Evolutionary conservation across 306 rosid species (phyloP), one percentile per base, ranked within the genome.

Genomic region (Rubus idaeus): DNA sequence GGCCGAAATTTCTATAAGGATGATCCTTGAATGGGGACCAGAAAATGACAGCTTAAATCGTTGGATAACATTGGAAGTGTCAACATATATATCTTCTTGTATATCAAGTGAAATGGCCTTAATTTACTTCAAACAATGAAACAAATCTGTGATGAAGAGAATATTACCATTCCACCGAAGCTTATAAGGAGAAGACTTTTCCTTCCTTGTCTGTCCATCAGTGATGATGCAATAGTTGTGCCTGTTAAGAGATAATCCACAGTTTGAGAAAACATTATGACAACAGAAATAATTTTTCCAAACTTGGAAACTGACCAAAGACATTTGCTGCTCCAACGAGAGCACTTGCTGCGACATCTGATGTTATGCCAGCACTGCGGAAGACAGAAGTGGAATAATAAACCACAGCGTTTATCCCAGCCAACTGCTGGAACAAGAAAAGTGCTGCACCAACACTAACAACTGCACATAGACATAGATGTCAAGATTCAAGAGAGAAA

Each of bases 281-380:
- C 53, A 73, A 39, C 30, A 23, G 51, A 52, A n/a, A 75, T 30
- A 11, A 55, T 42, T 23, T 20, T 55, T 73, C 77, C 45, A 14
- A 35, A 55, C 45, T 63, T 52, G 9, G 57, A 57, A 73, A 85
- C 97, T 63, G 71, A 91, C 98, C 97, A 18, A 94, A 90, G 71
- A 94, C 98, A 77, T 94, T 94, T 72, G 98, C 88, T 69, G 94
- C 91, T 77, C 97, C 98, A 85, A 91, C 97, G 26, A 94, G 91
- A 75, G 97, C 97, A 87, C 98, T 94, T 65, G 98, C 98, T 74
- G 97, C 98, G 77, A 94, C 92, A 78, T 94, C 98, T 70, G 98
- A 94, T 79, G 94, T 78, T 70, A 94, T 87, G 78, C 98, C 98
- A 68, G 97, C 98, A 76, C 90, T 91, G 73, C 94, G 91, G 86